These are phyloP conservation scores for Sclerotinia minor DNA, from an alignment of 2,329 filamentous ascomycete species.

Conservation along the genomic window DNA sequence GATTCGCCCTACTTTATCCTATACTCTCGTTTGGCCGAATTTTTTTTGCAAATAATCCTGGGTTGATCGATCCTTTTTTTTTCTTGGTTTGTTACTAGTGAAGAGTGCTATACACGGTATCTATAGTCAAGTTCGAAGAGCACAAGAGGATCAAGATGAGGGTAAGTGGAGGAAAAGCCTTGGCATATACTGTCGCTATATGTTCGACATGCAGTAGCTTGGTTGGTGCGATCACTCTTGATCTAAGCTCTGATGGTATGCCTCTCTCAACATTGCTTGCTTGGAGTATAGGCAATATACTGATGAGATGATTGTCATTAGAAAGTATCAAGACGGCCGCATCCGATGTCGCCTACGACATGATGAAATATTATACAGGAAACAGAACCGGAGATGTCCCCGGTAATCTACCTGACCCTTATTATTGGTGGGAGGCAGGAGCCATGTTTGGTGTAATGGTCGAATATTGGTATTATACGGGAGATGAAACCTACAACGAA, in stretches of 20 bases:
- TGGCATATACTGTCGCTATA: slow-evolving; percentile 25
- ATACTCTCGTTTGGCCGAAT: slow-evolving; percentile 22
- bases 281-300: not conserved
- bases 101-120: not conserved
- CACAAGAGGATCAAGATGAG: slow-evolving; percentile 21
- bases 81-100: not conserved
- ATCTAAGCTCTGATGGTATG: slow-evolving; percentile 21
- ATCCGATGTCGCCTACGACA: slow-evolving; percentile 46
- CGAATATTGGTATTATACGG: slow-evolving; percentile 82
- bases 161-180: slow-evolving; percentile 20
- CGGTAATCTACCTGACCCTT: slow-evolving; percentile 48
- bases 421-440: slow-evolving; percentile 58
- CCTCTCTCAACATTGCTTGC: not conserved
- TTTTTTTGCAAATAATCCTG: slow-evolving; percentile 8
- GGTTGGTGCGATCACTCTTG: slow-evolving; percentile 22
- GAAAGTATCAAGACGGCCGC: slow-evolving; percentile 42
- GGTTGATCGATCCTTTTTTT: not conserved
- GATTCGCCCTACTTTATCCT: slow-evolving; percentile 20
- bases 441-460: slow-evolving; percentile 69
- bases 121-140: not conserved
- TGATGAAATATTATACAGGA: slow-evolving; percentile 55
- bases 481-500: slow-evolving; percentile 68
- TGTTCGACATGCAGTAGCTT: slow-evolving; percentile 21
- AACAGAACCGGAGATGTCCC: slow-evolving; percentile 52
- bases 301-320: slow-evolving; percentile 15